Conservation (phyloP, 345 rosid species). For the Aquilaria malaccensis region DNA sequence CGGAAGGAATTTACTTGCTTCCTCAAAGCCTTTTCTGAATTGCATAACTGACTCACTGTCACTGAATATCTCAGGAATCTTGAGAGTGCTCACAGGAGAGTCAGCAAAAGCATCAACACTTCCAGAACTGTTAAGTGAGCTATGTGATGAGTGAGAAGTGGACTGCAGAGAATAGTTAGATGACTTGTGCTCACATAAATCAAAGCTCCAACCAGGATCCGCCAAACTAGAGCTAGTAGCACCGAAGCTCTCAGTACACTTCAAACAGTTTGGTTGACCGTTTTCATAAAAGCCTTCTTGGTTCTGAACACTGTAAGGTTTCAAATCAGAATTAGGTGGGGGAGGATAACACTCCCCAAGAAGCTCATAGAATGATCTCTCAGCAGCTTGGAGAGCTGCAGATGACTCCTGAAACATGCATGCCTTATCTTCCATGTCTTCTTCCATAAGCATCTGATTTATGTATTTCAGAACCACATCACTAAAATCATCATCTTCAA, state of each 20-base stretch:
- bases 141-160: constrained; percentile 22
- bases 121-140: constrained; percentile 21
- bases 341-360: constrained; percentile 52
- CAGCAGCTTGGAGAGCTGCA: constrained; percentile 53
- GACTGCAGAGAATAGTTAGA: constrained; percentile 17
- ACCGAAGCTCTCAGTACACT: constrained; percentile 8
- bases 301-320: constrained; percentile 8
- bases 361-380: constrained; percentile 52
- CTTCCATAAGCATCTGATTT: constrained; percentile 55
- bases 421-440: constrained; percentile 49
- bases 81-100: constrained; percentile 32
- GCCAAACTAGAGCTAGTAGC: constrained; percentile 8
- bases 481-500: constrained; percentile 43
- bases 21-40: constrained; percentile 53
- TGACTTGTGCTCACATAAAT: constrained; percentile 17
- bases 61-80: constrained; percentile 29
- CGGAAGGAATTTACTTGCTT: constrained; percentile 56
- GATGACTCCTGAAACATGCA: constrained; percentile 51
- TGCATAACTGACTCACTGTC: constrained; percentile 40
- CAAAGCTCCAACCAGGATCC: constrained; percentile 15
- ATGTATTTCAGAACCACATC: constrained; percentile 53
- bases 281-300: constrained; percentile 14
- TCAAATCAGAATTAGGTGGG: constrained; percentile 9
- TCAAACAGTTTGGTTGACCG: constrained; percentile 10
- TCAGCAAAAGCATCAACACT: constrained; percentile 33